phyloP scores from a whole-genome alignment of 805 yeast species.

The Kodamaea leandrae region DNA sequence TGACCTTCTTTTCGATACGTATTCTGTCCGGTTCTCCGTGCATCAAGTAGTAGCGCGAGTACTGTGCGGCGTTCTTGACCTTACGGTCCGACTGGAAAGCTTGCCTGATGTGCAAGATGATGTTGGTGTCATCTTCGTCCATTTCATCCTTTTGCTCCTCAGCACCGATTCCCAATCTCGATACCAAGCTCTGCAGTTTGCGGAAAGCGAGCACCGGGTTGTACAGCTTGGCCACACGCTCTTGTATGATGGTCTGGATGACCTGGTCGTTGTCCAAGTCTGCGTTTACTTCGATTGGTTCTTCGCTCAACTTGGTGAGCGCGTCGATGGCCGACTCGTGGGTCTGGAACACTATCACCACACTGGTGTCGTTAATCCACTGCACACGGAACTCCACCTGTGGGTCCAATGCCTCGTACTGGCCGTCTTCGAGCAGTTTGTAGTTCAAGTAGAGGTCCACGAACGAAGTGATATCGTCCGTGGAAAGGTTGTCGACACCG shows the following conservation, averaged over 20 bases:
- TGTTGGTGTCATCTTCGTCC: conserved; percentile 40
- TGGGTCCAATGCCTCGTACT: conserved; percentile 16
- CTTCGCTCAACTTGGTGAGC: conserved; percentile 16
- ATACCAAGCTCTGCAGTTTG: conserved; percentile 28
- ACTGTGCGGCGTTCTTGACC: conserved; percentile 52
- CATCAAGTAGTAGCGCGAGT: conserved; percentile 61
- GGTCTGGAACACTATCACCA: conserved; percentile 53
- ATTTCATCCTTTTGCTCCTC: conserved; percentile 18
- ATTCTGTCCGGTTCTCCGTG: conserved; percentile 68
- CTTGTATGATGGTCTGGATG: conserved; percentile 28
- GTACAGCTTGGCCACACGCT: conserved; percentile 42
- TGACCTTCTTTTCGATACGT: conserved; percentile 18
- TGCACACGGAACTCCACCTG: conserved; percentile 46
- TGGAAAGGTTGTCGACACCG: conserved; percentile 66
- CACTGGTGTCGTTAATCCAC: conserved; percentile 65
- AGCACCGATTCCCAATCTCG: conserved; percentile 23
- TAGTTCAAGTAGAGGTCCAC: conserved; percentile 47
- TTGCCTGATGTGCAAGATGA: conserved; percentile 45
- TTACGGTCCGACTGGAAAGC: conserved; percentile 56
- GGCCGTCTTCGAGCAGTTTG: conserved; percentile 15
- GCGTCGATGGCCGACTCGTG: conserved; percentile 41
- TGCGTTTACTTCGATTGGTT: conserved; percentile 2
- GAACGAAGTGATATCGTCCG: conserved; percentile 56
- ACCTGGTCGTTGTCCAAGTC: conserved; percentile 14
- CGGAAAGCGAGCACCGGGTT: conserved; percentile 34